Evolutionary conservation across 345 rosid species (phyloP).

Genomic region (Citrus australasica): DNA sequence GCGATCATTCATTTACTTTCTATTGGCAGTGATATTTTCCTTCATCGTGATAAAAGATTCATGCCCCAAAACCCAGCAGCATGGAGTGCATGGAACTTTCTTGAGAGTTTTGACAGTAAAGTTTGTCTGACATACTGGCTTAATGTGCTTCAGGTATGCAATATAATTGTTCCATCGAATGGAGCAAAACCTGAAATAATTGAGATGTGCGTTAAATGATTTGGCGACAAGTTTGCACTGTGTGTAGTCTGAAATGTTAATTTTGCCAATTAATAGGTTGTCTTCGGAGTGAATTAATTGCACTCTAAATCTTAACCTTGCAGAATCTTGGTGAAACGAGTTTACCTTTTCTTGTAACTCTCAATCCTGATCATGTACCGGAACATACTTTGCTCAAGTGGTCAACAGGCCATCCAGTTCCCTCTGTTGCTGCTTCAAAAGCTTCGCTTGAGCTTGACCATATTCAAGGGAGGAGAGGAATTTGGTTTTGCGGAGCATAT

Average conservation of each 20-base stretch:
- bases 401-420: constrained; percentile 87
- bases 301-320: constrained; percentile 10
- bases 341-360: constrained; percentile 72
- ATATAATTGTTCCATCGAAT: background rate
- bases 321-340: constrained; percentile 76
- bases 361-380: constrained; percentile 69
- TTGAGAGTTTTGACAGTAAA: constrained; percentile 61
- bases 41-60: constrained; percentile 67
- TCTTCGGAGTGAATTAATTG: background rate
- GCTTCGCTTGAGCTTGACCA: constrained; percentile 69
- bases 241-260: background rate
- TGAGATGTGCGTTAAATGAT: no score
- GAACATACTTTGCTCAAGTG: constrained; percentile 66
- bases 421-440: constrained; percentile 79
- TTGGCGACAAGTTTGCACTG: background rate
- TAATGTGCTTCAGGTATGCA: constrained; percentile 82
- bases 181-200: background rate
- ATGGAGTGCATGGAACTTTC: constrained; percentile 96
- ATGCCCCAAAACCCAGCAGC: constrained; percentile 85
- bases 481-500: constrained; percentile 97
- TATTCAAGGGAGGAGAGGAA: constrained; percentile 80
- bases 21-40: constrained; percentile 68
- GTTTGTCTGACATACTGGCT: constrained; percentile 94
- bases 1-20: constrained; percentile 2
- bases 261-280: background rate